phyloP scores from a whole-genome alignment of 139 green algal genomes.

The Chlorella sp. region DNA sequence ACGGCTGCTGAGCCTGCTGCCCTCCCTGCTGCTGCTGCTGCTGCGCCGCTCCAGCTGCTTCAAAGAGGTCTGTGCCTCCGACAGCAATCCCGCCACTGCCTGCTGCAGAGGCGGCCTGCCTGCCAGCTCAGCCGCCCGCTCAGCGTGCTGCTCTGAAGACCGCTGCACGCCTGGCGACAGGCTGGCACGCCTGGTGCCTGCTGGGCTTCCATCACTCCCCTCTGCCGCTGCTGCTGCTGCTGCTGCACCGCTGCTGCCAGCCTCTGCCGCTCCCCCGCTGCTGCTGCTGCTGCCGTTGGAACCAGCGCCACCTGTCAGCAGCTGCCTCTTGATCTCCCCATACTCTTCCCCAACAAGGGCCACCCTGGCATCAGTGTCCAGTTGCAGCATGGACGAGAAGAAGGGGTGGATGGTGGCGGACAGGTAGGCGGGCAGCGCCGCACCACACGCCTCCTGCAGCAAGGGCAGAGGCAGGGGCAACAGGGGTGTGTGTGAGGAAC shows the following conservation, averaged over 20 bases:
- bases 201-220: too few relatives aligned
- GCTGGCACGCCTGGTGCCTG: slow-evolving; percentile 1
- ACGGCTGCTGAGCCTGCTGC: background rate
- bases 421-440: slow-evolving; percentile 82
- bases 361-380: slow-evolving; percentile 74
- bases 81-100: slow-evolving; percentile 24
- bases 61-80: slow-evolving; percentile 45
- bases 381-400: slow-evolving; percentile 64
- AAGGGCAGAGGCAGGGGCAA: background rate
- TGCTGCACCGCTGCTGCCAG: background rate
- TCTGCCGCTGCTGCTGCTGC: background rate
- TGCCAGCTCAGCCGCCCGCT: background rate
- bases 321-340: slow-evolving; percentile 3
- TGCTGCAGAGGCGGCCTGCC: background rate
- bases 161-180: background rate
- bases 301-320: background rate
- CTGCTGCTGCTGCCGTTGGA: background rate
- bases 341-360: slow-evolving; percentile 26
- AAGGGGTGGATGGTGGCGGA: slow-evolving; percentile 71
- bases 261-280: background rate
- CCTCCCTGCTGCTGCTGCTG: slow-evolving; percentile 5
- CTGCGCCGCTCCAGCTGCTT: slow-evolving; percentile 37
- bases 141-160: background rate
- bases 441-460: background rate
- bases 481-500: background rate